These are phyloP conservation scores for Penicillium soppii DNA, from an alignment of 495 filamentous ascomycete species.

Conservation along the genomic window DNA sequence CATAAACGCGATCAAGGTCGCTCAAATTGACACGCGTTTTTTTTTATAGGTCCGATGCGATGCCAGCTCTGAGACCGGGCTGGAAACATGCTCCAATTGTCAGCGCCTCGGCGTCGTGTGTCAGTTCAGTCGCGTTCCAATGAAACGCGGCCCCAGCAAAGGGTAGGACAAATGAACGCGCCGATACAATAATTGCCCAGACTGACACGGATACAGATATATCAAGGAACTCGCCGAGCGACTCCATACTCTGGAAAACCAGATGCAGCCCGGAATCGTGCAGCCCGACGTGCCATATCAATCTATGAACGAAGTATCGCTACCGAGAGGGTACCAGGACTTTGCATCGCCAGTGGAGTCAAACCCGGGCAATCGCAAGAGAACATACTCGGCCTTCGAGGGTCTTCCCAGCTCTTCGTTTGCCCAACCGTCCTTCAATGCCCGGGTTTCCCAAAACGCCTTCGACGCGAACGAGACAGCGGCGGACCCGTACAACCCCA, in stretches of 20 bases:
- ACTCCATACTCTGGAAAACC: conserved; percentile 77
- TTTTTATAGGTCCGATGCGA: conserved; percentile 77
- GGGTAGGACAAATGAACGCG: conserved; percentile 54
- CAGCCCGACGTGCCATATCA: conserved; percentile 49
- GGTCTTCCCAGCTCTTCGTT: conserved; percentile 48
- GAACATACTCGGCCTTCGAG: conserved; percentile 58
- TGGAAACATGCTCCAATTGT: conserved; percentile 84
- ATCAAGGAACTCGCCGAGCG: conserved; percentile 95
- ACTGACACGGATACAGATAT: conserved; percentile 57
- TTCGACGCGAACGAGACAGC: conserved; percentile 40
- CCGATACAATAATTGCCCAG: background rate
- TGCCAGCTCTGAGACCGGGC: conserved; percentile 73
- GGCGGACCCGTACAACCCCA: conserved; percentile 43
- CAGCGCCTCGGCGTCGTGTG: conserved; percentile 73
- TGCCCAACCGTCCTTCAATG: conserved; percentile 44
- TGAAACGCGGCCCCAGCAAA: conserved; percentile 95
- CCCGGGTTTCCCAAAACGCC: conserved; percentile 39
- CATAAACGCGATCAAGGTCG: conserved; percentile 11
- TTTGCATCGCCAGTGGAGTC: conserved; percentile 49
- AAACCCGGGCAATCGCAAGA: conserved; percentile 45
- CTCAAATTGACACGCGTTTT: conserved; percentile 19
- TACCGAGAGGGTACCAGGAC: conserved; percentile 45
- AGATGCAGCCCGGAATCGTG: conserved; percentile 50
- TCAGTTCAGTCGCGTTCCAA: conserved; percentile 87
- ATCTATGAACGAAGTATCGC: conserved; percentile 46